Conservation (phyloP, 345 rosid genomes). For the Fremontodendron californicum region DNA sequence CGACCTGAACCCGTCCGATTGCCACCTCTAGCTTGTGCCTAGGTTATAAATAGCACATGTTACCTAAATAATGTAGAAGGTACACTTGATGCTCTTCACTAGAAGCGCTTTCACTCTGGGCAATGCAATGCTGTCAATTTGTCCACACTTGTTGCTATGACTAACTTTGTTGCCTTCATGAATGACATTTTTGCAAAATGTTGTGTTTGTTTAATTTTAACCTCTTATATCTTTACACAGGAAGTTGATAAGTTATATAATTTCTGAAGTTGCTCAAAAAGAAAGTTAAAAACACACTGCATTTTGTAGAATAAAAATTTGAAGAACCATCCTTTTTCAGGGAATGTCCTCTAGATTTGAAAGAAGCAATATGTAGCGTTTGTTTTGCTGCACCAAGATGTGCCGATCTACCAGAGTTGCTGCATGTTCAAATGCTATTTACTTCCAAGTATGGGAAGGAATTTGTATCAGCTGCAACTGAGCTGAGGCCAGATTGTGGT, state of each 20-base stretch:
- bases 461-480: conserved; percentile 86
- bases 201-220: not conserved
- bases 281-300: not conserved
- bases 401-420: conserved; percentile 86
- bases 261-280: not conserved
- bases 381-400: conserved; percentile 99
- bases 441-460: conserved; percentile 83
- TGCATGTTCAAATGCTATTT: conserved; percentile 85
- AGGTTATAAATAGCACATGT: not conserved
- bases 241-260: not conserved
- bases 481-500: conserved; percentile 92
- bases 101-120: not conserved
- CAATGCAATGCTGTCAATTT: not conserved
- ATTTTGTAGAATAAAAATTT: conserved; percentile 5
- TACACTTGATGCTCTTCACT: not conserved
- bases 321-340: conserved; percentile 34
- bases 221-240: not conserved
- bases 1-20: no score
- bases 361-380: conserved; percentile 89
- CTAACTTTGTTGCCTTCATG: not conserved
- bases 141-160: not conserved
- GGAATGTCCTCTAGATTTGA: conserved; percentile 94
- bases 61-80: not conserved
- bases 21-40: no score
- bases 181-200: not conserved